Conservation (phyloP, 1,139 yeast species). For the Williopsis jadinii region DNA sequence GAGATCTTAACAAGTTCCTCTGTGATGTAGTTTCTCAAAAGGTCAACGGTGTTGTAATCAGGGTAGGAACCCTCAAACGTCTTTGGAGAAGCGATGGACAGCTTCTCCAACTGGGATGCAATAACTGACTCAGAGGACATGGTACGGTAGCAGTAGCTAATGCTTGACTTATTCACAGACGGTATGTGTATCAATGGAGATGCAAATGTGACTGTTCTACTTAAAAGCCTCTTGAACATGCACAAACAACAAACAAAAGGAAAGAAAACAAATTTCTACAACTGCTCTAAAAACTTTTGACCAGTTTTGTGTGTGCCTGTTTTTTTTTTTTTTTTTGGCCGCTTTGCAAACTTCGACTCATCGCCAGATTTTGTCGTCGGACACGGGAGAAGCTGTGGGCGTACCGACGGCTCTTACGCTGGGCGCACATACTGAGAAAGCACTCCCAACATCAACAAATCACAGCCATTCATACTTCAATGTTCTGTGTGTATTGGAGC, state of each 20-base stretch:
- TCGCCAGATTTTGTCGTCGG: too few species aligned
- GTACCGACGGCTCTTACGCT: too few species aligned
- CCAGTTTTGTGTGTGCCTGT: not conserved
- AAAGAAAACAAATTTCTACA: too few species aligned
- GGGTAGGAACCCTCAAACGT: constrained; percentile 51
- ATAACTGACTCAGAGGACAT: constrained; percentile 15
- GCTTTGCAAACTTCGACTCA: too few species aligned
- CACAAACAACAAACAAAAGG: constrained; percentile 3
- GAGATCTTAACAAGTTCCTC: constrained; percentile 68
- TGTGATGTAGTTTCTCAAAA: constrained; percentile 84
- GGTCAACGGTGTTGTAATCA: constrained; percentile 68
- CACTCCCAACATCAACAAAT: too few species aligned
- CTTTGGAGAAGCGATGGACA: constrained; percentile 29
- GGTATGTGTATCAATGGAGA: not conserved
- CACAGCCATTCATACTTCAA: too few species aligned
- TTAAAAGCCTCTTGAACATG: constrained; percentile 10
- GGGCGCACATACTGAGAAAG: too few species aligned
- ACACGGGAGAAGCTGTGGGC: too few species aligned
- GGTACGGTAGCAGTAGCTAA: constrained; percentile 1
- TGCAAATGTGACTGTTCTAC: not conserved
- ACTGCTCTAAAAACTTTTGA: too few species aligned
- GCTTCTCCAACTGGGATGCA: constrained; percentile 22
- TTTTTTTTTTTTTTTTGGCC: not conserved
- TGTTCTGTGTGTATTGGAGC: too few species aligned
- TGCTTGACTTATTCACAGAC: too few species aligned